phyloP scores from a whole-genome alignment of 805 yeast species.

The Debaryomyces prosopidis region DNA sequence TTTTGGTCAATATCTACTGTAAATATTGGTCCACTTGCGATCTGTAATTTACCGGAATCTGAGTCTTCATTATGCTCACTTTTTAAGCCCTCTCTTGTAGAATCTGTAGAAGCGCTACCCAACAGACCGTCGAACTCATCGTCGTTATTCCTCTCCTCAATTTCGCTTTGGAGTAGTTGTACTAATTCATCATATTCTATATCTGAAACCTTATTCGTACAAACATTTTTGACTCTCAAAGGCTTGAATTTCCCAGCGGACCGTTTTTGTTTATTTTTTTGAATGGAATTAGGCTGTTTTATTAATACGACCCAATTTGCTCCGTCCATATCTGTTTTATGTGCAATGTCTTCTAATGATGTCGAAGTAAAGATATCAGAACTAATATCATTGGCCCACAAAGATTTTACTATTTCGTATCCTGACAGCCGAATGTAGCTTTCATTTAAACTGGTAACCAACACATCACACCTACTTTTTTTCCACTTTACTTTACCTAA shows the following conservation, averaged over 20 bases:
- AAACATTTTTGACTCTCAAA: constrained; percentile 65
- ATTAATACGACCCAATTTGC: constrained; percentile 76
- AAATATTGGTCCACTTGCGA: constrained; percentile 28
- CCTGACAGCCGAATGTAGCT: constrained; percentile 59
- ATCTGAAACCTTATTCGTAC: constrained; percentile 65
- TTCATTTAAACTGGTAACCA: constrained; percentile 69
- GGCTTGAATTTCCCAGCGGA: constrained; percentile 61
- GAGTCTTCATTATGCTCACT: constrained; percentile 7
- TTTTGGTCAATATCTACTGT: constrained; percentile 48
- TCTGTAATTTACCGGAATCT: constrained; percentile 4
- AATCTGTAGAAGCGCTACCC: background rate
- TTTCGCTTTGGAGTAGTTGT: constrained; percentile 21
- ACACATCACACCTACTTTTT: constrained; percentile 69
- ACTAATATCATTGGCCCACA: constrained; percentile 80
- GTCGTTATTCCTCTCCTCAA: constrained; percentile 24
- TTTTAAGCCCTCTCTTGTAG: constrained; percentile 2
- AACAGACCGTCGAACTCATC: constrained; percentile 1
- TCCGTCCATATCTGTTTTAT: constrained; percentile 66
- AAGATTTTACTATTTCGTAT: constrained; percentile 55
- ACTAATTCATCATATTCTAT: constrained; percentile 68
- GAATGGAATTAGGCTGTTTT: constrained; percentile 57
- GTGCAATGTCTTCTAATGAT: constrained; percentile 60
- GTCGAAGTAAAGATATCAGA: constrained; percentile 56
- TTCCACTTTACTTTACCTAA: constrained; percentile 25
- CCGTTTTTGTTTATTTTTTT: constrained; percentile 21